phyloP scores from a whole-genome alignment of 441 rosid genomes.

The Corymbia citriodora region DNA sequence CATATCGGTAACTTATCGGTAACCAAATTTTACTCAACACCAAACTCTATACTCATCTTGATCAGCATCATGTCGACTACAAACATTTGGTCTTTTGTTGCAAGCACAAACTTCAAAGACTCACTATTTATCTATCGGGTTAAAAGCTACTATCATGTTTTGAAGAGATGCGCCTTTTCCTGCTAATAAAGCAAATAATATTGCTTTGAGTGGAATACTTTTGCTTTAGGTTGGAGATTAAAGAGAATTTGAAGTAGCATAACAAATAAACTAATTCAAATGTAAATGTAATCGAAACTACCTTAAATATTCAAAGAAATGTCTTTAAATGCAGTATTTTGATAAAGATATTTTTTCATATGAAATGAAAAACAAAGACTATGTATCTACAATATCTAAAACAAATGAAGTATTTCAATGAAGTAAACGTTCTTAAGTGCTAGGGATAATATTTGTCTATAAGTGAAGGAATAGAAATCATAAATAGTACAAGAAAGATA shows the following conservation, averaged over 20 bases:
- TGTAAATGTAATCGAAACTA: background rate
- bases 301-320: background rate
- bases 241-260: background rate
- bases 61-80: background rate
- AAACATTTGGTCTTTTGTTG: background rate
- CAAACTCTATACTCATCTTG: background rate
- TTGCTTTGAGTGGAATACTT: background rate
- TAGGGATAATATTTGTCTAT: background rate
- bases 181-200: background rate
- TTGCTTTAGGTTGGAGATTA: background rate
- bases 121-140: background rate
- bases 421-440: background rate
- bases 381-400: background rate
- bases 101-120: background rate
- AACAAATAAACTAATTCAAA: background rate
- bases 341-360: background rate
- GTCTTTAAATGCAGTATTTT: background rate
- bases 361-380: background rate
- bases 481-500: background rate
- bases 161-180: background rate
- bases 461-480: background rate
- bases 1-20: background rate
- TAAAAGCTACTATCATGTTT: background rate
- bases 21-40: background rate
- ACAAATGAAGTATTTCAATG: background rate